phyloP scores from a whole-genome alignment of 108 stramenopile genomes.

The Mediolabrus comicus region DNA sequence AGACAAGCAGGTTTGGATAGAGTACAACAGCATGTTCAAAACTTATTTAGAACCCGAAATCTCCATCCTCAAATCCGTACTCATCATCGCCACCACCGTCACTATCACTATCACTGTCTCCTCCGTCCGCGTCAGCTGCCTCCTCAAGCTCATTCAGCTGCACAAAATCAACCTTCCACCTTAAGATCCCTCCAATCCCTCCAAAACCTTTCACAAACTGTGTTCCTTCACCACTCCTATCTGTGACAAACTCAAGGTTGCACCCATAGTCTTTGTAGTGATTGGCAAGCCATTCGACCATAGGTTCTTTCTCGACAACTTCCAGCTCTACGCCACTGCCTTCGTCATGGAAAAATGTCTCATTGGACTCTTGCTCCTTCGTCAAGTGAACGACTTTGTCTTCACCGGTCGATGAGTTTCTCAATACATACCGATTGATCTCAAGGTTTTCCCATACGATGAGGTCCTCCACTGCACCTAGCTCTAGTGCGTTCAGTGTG shows the following conservation, averaged over 20 bases:
- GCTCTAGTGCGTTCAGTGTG: constrained; percentile 95
- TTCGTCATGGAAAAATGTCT: constrained; percentile 82
- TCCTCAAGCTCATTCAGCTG: constrained; percentile 82
- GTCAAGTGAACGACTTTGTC: constrained; percentile 86
- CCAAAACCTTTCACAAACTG: constrained; percentile 99
- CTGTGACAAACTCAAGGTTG: constrained; percentile 97
- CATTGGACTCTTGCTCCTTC: constrained; percentile 89
- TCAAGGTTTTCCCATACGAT: constrained; percentile 98
- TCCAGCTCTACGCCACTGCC: constrained; percentile 94
- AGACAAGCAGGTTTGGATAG: neutral
- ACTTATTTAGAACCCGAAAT: constrained; percentile 77
- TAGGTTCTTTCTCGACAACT: constrained; percentile 80
- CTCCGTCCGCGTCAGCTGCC: constrained; percentile 50
- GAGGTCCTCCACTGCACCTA: constrained; percentile 97
- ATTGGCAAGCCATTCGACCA: constrained; percentile 99
- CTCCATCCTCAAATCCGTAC: constrained; percentile 91
- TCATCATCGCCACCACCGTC: constrained; percentile 65
- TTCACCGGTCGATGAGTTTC: constrained; percentile 84
- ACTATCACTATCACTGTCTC: constrained; percentile 54
- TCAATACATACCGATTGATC: constrained; percentile 73
- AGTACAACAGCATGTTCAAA: neutral
- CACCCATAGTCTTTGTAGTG: constrained; percentile 98
- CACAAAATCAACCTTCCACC: constrained; percentile 98
- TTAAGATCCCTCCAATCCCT: constrained; percentile 96
- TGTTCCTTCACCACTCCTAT: constrained; percentile 94